Percentiles rank a stretch among this genome's conserved stretches.
Evolutionary conservation across 1,284 basidiomycete genomes (phyloP).

Genomic region (Lignosus rhinocerotis): DNA sequence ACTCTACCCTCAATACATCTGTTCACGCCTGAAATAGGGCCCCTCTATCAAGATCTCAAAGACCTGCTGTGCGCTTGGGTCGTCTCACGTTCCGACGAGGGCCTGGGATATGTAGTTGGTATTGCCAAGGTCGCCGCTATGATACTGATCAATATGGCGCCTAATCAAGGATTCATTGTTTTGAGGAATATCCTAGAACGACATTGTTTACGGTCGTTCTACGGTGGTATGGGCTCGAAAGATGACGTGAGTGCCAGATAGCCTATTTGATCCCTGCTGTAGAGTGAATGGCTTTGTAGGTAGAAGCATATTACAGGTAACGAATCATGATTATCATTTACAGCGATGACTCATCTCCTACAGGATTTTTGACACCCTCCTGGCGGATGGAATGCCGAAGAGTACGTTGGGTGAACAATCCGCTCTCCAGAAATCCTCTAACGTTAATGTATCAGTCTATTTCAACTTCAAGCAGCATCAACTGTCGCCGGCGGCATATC

Average conservation of each 20-base stretch:
- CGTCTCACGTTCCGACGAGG: constrained; percentile 87
- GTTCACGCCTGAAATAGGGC: constrained; percentile 77
- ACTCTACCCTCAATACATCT: constrained; percentile 90
- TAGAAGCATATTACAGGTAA: constrained; percentile 76
- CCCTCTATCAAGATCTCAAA: constrained; percentile 84
- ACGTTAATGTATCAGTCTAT: constrained; percentile 58
- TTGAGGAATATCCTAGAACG: constrained; percentile 89
- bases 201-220: constrained; percentile 86
- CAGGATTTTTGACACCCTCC: constrained; percentile 90
- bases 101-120: constrained; percentile 73
- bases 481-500: constrained; percentile 76
- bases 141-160: constrained; percentile 85
- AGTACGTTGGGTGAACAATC: constrained; percentile 46
- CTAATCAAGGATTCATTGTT: constrained; percentile 79
- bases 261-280: neutral
- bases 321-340: constrained; percentile 8
- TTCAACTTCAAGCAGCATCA: constrained; percentile 95
- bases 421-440: constrained; percentile 3
- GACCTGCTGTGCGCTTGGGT: constrained; percentile 92
- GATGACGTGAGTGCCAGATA: constrained; percentile 70
- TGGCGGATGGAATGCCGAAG: constrained; percentile 94
- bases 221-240: constrained; percentile 63
- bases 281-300: constrained; percentile 41
- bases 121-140: constrained; percentile 83
- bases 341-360: neutral